phyloP scores from a whole-genome alignment of 768 basidiomycete species.

The Mycena floridula region DNA sequence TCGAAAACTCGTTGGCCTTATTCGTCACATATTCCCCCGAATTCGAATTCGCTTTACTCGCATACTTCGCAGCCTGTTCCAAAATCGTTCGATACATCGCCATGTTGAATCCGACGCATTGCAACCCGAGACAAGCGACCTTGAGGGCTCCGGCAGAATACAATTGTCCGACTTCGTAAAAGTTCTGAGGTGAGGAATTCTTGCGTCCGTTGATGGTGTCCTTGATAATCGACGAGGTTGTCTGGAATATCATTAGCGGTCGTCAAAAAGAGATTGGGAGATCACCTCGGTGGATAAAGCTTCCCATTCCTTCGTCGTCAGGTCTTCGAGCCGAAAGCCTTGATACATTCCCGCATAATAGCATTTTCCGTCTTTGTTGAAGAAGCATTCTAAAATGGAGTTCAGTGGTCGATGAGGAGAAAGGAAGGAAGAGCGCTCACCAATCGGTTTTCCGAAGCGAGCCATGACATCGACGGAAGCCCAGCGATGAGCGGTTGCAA shows the following conservation, averaged over 20 bases:
- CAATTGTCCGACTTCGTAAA: slow-evolving; percentile 69
- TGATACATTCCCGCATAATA: slow-evolving; percentile 81
- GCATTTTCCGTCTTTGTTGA: slow-evolving; percentile 74
- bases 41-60: too few relatives aligned
- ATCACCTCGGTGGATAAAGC: slow-evolving; percentile 58
- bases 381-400: slow-evolving; percentile 60
- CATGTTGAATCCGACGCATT: slow-evolving; percentile 73
- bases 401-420: not conserved
- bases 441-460: slow-evolving; percentile 57
- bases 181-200: slow-evolving; percentile 71
- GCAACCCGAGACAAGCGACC: slow-evolving; percentile 67
- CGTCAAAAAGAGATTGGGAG: not conserved
- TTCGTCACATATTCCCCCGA: too few relatives aligned
- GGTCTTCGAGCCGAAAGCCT: slow-evolving; percentile 56
- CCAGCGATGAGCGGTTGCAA: slow-evolving; percentile 75
- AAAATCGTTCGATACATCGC: slow-evolving; percentile 35
- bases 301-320: slow-evolving; percentile 65
- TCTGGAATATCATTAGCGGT: slow-evolving; percentile 34
- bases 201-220: slow-evolving; percentile 68
- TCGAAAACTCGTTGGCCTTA: too few relatives aligned
- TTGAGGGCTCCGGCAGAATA: slow-evolving; percentile 69
- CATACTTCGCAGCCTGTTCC: too few relatives aligned
- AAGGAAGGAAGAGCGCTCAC: slow-evolving; percentile 23
- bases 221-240: slow-evolving; percentile 58
- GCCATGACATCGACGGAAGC: slow-evolving; percentile 53